phyloP scores from a whole-genome alignment of 768 basidiomycete genomes.

The Panus rudis region DNA sequence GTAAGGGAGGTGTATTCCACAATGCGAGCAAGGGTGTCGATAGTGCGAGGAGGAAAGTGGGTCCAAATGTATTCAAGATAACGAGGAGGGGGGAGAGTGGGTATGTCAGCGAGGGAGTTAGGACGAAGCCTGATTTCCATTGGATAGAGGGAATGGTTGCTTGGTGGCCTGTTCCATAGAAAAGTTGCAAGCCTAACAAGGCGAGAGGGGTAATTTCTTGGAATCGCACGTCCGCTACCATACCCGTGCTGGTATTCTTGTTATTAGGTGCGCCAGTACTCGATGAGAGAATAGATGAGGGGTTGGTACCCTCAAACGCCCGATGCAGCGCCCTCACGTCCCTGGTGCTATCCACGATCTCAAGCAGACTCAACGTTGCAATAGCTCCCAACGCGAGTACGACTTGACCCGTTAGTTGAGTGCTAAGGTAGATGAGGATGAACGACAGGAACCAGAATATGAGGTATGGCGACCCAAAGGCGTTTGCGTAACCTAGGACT shows the following conservation, averaged over 20 bases:
- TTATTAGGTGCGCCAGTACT: no score
- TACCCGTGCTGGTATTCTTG: no score
- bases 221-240: slow-evolving; percentile 41
- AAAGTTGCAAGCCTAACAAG: slow-evolving; percentile 67
- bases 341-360: slow-evolving; percentile 74
- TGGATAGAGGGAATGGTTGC: slow-evolving; percentile 83
- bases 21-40: slow-evolving; percentile 65
- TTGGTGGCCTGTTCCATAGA: slow-evolving; percentile 91
- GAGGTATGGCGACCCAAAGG: slow-evolving; percentile 83
- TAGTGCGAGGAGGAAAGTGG: slow-evolving; percentile 58
- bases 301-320: slow-evolving; percentile 42
- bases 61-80: slow-evolving; percentile 69
- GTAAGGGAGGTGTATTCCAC: slow-evolving; percentile 77
- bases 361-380: slow-evolving; percentile 69
- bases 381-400: slow-evolving; percentile 57
- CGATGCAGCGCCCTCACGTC: slow-evolving; percentile 54
- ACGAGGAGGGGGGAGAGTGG: slow-evolving; percentile 72
- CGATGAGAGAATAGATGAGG: slow-evolving; percentile 34
- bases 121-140: slow-evolving; percentile 91
- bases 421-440: slow-evolving; percentile 52
- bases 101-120: slow-evolving; percentile 62
- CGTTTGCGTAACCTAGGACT: slow-evolving; percentile 83
- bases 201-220: slow-evolving; percentile 67
- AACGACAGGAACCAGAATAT: slow-evolving; percentile 72
- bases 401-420: slow-evolving; percentile 80